Evolutionary conservation across 257 asterid genomes (phyloP).

Genomic region (Gynochthodes officinalis): DNA sequence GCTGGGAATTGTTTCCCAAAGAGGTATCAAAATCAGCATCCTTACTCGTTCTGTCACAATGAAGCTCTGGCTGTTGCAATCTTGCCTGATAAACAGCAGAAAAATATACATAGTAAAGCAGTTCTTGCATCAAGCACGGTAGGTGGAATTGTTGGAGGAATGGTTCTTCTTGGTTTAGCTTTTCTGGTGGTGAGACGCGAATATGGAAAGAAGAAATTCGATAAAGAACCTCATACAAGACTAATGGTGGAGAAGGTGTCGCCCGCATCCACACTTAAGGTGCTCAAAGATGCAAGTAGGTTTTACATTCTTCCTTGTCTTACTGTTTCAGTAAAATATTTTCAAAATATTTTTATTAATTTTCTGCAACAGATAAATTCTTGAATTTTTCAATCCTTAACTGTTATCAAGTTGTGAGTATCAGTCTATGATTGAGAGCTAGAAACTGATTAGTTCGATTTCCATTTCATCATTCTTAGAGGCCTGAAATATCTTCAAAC

Average conservation of each 20-base stretch:
- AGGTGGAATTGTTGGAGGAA: constrained; percentile 60
- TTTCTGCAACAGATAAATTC: not conserved
- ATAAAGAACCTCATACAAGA: constrained; percentile 38
- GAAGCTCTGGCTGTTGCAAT: constrained; percentile 86
- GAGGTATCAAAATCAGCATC: constrained; percentile 42
- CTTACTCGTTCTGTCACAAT: constrained; percentile 49
- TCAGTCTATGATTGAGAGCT: not conserved
- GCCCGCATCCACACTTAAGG: constrained; percentile 63
- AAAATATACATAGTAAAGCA: constrained; percentile 30
- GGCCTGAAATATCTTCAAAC: too few relatives aligned
- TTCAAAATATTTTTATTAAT: not conserved
- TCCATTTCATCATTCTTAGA: not conserved
- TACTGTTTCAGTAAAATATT: not conserved
- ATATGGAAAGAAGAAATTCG: constrained; percentile 28
- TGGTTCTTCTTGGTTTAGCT: constrained; percentile 42
- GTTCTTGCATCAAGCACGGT: constrained; percentile 62
- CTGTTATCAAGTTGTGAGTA: not conserved
- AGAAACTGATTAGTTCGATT: not conserved
- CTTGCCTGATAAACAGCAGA: constrained; percentile 34
- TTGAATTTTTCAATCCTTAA: not conserved
- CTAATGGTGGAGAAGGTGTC: constrained; percentile 54
- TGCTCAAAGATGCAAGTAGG: constrained; percentile 90
- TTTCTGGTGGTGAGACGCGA: constrained; percentile 46
- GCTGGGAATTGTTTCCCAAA: constrained; percentile 62
- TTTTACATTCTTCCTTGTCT: not conserved